Evolutionary conservation across 306 rosid genomes (phyloP).

Genomic region (Lotus japonicus): DNA sequence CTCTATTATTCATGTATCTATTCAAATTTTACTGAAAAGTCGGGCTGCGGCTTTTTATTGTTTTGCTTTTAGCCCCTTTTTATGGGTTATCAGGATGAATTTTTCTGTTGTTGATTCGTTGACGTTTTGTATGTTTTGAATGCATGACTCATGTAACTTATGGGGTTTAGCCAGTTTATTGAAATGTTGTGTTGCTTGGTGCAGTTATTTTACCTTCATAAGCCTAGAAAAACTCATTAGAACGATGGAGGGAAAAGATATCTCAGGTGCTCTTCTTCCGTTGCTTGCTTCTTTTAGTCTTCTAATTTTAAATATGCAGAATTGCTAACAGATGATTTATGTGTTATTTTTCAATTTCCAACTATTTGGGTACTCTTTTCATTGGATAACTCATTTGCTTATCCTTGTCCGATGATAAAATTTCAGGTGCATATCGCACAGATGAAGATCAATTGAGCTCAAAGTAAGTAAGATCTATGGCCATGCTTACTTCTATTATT

Average conservation of each 20-base stretch:
- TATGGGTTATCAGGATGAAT: background rate
- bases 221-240: constrained; percentile 58
- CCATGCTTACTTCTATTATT: background rate
- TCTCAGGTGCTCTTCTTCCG: constrained; percentile 43
- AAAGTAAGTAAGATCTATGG: constrained; percentile 41
- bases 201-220: constrained; percentile 82
- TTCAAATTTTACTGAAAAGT: background rate
- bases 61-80: background rate
- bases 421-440: constrained; percentile 21
- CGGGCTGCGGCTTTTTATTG: background rate
- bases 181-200: constrained; percentile 16
- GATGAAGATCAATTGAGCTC: constrained; percentile 32
- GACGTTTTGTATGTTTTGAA: background rate
- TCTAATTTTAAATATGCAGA: background rate
- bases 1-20: background rate
- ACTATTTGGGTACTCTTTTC: constrained; percentile 3
- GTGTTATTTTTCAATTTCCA: background rate
- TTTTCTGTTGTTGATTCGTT: background rate
- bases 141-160: background rate
- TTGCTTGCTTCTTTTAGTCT: background rate
- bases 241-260: constrained; percentile 45
- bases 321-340: background rate
- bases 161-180: constrained; percentile 2
- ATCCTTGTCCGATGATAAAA: constrained; percentile 33
- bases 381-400: background rate